Conservation (phyloP, 352 stramenopile species). For the Thraustochytrium sp. region DNA sequence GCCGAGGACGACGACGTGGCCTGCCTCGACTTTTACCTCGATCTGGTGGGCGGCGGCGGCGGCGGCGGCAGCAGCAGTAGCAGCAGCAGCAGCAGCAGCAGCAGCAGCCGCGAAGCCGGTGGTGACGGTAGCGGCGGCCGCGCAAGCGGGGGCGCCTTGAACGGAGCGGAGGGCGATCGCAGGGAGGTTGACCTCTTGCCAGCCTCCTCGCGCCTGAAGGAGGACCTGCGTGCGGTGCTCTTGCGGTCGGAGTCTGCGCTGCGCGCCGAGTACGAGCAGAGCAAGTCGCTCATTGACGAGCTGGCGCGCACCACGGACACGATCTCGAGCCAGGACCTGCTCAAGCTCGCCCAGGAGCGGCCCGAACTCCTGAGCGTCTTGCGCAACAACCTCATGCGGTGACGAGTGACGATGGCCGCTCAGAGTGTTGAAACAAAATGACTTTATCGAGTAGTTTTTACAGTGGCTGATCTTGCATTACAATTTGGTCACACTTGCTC, state of each 20-base stretch:
- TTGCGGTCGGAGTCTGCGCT: background rate
- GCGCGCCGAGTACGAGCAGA: slow-evolving; percentile 2
- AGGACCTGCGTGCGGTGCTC: background rate
- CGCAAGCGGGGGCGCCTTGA: too few species aligned
- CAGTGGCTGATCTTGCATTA: background rate
- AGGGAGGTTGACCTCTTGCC: too few species aligned
- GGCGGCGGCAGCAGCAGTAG: too few species aligned
- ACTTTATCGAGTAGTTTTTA: background rate
- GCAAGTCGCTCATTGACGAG: background rate
- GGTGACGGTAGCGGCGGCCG: too few species aligned
- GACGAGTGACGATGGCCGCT: background rate
- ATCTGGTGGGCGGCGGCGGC: background rate
- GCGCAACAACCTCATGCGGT: background rate
- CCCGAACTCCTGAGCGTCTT: slow-evolving; percentile 23
- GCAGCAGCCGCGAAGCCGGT: too few species aligned
- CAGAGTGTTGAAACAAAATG: background rate
- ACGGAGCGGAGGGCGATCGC: too few species aligned
- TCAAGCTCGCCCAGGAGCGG: background rate
- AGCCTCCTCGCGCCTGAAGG: background rate
- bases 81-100: too few species aligned
- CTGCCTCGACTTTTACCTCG: slow-evolving; percentile 35
- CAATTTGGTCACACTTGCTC: too few species aligned
- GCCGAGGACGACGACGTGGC: background rate
- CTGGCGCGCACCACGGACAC: background rate
- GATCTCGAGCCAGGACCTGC: slow-evolving; percentile 6